Base-by-base conservation (phyloP, 768 basidiomycete species). In the Leucosporidium yakuticum region DNA sequence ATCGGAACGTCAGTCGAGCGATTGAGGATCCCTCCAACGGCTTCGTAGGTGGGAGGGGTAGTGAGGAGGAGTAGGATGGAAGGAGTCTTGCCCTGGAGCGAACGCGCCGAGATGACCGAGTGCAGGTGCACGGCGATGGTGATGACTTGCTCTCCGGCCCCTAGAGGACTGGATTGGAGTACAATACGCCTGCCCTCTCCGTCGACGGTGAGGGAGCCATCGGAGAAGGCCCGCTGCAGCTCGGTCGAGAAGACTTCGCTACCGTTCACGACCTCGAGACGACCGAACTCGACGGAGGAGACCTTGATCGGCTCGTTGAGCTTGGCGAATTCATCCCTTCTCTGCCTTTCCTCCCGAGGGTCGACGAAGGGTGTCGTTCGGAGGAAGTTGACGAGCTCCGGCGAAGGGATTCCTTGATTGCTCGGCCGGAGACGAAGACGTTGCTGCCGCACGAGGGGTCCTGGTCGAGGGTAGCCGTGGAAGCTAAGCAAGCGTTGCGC, bases 41-140 rank as follows among this genome's bases (percentile, higher is more conserved):
- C 17, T n/a, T 39, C 39, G 54, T 44, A 61, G 31, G 20, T 25
- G 1, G 67, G 63, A 31, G 59, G 44, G 2, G 49, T 58, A 12
- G 21, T n/a, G 31, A 69, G 59, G 27, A 63, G 23, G 27, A 69
- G 15, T n/a, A 69, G 58, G 58, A 64, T 34, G 5, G 63, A 56
- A 29, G 62, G 25, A 9, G 27, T n/a, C 2, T 20, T 8, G 32
- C 27, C 17, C 32, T 23, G 32, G 25, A 61, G 20, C 3, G 44
- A n/a, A 32, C 25, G 44, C 1, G 54, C n/a, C 4, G 29, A 2
- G 0, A 23, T 20, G 54, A 69, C 39, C 14, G 67, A 64, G 23
- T 49, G 27, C 29, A 69, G 20, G 4, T 59, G 34, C 5, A 69
- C n/a, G 17, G 5, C 36, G 48, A 64, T 32, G 4, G 21, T n/a